These are phyloP conservation scores for Gardenia jasminoides DNA, from an alignment of 257 asterid species.

Conservation along the genomic window DNA sequence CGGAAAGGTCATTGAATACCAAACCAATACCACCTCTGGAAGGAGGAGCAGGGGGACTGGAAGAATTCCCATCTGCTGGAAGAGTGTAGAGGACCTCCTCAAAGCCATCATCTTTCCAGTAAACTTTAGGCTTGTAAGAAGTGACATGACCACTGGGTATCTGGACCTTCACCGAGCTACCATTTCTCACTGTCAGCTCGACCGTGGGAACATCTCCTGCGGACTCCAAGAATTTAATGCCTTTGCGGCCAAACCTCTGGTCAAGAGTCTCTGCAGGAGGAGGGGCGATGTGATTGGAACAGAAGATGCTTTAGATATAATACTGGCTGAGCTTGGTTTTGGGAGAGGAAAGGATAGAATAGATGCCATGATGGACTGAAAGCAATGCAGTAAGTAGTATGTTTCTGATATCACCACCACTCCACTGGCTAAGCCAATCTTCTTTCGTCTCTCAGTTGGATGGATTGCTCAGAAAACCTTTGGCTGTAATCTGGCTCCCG, in stretches of 20 bases:
- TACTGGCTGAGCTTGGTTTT: slow-evolving; percentile 15
- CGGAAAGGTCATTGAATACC: slow-evolving; percentile 44
- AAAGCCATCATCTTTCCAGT: slow-evolving; percentile 84
- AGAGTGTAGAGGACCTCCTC: slow-evolving; percentile 72
- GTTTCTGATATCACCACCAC: background rate
- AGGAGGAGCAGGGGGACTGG: background rate
- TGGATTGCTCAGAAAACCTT: background rate
- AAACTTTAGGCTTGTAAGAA: slow-evolving; percentile 76
- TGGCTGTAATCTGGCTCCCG: background rate
- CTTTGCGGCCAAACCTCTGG: slow-evolving; percentile 63
- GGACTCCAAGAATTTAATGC: slow-evolving; percentile 52
- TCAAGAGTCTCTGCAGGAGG: slow-evolving; percentile 44
- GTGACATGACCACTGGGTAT: slow-evolving; percentile 63
- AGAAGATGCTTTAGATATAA: slow-evolving; percentile 32
- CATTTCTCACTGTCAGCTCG: slow-evolving; percentile 72
- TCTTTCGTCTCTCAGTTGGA: background rate
- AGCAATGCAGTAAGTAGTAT: background rate
- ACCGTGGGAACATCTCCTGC: slow-evolving; percentile 35
- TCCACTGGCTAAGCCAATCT: background rate
- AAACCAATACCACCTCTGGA: slow-evolving; percentile 68
- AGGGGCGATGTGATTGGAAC: slow-evolving; percentile 23
- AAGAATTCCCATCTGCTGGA: slow-evolving; percentile 15
- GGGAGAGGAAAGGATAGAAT: slow-evolving; percentile 57
- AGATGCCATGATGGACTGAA: slow-evolving; percentile 45
- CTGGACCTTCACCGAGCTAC: slow-evolving; percentile 67